A percentile compares a stretch with the other conserved stretches of the same genome.
Evolutionary conservation across 2,329 filamentous ascomycete genomes (phyloP).

Genomic region (Nothomitra cinnamomea): DNA sequence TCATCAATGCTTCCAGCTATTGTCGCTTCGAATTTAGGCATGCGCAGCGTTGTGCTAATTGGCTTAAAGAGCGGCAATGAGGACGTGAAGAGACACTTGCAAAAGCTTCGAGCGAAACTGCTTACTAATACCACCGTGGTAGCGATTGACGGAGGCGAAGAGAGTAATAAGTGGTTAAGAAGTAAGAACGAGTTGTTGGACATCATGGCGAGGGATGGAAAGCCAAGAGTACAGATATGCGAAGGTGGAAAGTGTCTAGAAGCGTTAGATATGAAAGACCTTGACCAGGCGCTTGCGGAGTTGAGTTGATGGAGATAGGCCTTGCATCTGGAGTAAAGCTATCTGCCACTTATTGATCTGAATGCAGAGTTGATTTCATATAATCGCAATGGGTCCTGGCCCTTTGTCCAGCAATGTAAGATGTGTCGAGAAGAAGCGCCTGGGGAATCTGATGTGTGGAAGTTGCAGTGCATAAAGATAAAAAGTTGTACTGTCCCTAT

Average conservation of each 20-base stretch:
- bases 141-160: not conserved
- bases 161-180: constrained; percentile 3
- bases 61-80: constrained; percentile 17
- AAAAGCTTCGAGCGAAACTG: not conserved
- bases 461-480: too few relatives aligned
- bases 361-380: too few relatives aligned
- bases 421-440: too few relatives aligned
- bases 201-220: constrained; percentile 1
- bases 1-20: constrained; percentile 61
- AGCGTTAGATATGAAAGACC: constrained; percentile 5
- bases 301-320: not conserved
- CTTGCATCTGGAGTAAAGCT: not conserved
- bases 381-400: too few relatives aligned
- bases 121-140: constrained; percentile 4
- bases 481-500: too few relatives aligned
- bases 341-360: too few relatives aligned
- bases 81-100: not conserved
- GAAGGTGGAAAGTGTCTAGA: constrained; percentile 6
- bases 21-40: constrained; percentile 56
- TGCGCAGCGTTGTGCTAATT: constrained; percentile 39
- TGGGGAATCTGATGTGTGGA: too few relatives aligned
- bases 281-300: constrained; percentile 3
- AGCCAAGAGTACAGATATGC: constrained; percentile 5
- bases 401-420: too few relatives aligned
- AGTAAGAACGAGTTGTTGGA: constrained; percentile 6